Percentiles rank a stretch among this genome's conserved stretches.
Evolutionary conservation across 345 rosid genomes (phyloP).

Genomic region (Dovyalis caffra): DNA sequence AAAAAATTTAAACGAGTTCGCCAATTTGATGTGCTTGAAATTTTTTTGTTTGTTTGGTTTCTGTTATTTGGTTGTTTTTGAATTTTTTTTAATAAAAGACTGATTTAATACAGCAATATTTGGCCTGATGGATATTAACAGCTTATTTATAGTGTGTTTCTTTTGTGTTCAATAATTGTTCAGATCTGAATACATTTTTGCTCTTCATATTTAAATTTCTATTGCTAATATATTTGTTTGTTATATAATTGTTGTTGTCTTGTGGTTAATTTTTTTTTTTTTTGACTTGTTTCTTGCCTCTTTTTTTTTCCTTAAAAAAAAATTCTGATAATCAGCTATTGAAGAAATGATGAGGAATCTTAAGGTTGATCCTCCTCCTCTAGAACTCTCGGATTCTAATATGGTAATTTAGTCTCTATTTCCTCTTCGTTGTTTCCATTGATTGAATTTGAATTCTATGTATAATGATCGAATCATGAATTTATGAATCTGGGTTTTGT

Average conservation of each 20-base stretch:
- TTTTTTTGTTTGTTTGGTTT: neutral
- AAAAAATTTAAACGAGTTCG: neutral
- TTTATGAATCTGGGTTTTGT: neutral
- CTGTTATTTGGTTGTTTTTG: neutral
- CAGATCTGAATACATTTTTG: neutral
- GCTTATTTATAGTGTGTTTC: neutral
- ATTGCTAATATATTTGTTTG: neutral
- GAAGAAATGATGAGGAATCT: constrained; percentile 17
- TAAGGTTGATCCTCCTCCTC: constrained; percentile 10
- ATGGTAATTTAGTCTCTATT: neutral
- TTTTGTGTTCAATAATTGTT: neutral
- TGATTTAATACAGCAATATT: neutral
- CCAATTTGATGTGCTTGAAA: too few species aligned
- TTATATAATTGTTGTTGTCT: neutral
- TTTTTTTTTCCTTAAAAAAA: neutral
- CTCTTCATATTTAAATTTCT: neutral
- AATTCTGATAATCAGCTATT: neutral
- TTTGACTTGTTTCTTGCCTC: neutral
- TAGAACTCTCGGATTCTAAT: neutral
- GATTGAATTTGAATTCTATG: neutral
- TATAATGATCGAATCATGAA: too few species aligned
- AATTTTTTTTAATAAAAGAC: neutral
- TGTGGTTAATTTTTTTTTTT: neutral
- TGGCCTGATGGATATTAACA: neutral
- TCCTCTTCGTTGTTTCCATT: neutral